Evolutionary conservation across 2,329 filamentous ascomycete species (phyloP).

Genomic region (Aspergillus amoenus): DNA sequence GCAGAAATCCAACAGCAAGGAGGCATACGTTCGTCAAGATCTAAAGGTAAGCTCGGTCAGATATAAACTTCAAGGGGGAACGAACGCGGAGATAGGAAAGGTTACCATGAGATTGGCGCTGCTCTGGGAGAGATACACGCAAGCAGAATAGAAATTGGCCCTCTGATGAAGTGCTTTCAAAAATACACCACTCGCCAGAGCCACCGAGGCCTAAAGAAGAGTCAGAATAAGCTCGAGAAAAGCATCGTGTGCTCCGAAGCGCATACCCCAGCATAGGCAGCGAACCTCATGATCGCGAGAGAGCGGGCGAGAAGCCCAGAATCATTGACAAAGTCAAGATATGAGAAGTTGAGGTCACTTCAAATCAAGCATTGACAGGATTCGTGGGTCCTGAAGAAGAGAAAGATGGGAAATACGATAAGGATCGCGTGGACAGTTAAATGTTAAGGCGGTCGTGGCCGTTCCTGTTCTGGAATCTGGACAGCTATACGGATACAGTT

Average conservation of each 20-base stretch:
- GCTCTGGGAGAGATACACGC: conserved; percentile 94
- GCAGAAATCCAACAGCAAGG: conserved; percentile 73
- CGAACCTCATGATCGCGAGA: conserved; percentile 47
- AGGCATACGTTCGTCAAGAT: conserved; percentile 90
- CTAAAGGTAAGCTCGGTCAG: conserved; percentile 43
- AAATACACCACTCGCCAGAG: conserved; percentile 79
- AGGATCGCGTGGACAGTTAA: conserved; percentile 15
- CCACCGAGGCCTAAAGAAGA: conserved; percentile 67
- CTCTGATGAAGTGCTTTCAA: conserved; percentile 91
- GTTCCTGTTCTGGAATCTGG: conserved; percentile 13
- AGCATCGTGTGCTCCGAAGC: neutral
- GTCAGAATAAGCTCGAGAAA: conserved; percentile 6
- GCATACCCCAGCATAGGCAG: conserved; percentile 52
- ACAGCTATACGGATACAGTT: conserved; percentile 23
- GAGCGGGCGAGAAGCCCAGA: conserved; percentile 22
- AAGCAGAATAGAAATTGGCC: conserved; percentile 97
- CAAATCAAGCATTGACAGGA: conserved; percentile 20
- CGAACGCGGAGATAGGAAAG: neutral
- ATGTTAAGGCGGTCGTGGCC: conserved; percentile 13
- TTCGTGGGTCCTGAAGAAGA: neutral
- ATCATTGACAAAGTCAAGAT: conserved; percentile 28
- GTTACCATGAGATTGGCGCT: conserved; percentile 87
- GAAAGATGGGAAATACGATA: neutral
- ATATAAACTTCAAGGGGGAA: neutral
- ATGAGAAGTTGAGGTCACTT: neutral